Base-by-base conservation (phyloP, 768 basidiomycete species). In the Termitomyces sp. region DNA sequence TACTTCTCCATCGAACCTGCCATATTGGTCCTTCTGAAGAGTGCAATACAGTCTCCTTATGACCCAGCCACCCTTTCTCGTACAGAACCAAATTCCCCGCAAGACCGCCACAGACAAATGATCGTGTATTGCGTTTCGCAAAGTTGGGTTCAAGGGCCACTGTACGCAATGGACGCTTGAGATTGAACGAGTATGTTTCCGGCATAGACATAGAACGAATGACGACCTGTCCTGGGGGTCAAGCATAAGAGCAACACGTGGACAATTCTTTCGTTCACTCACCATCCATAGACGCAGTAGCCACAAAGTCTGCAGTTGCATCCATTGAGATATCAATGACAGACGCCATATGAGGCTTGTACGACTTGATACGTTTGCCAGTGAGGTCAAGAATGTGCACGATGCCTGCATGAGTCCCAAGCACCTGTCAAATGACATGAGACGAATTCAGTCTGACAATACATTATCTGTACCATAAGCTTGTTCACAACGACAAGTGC, bases 41-140 rank as follows among this genome's bases (percentile, higher is more conserved):
- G 64, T 93, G 87, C 19, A 97, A 67, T 6, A 87, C 69, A 0
- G 87, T 90, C 67, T 96, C 94, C 64, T 91, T 97, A 64, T 97
- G 90, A 0, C 96, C 94, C 1, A 98, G 71, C 95, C 97, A 98
- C 6, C 94, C 91, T 66, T 97, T 98, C 75, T 98, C 96, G 59
- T 90, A 83, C 62, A 97, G 63, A n/a, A 90, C 75, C 26, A 99
- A 73, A 21, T 78, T 84, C 4, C 97, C 96, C 0, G 91, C 88
- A 79, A 96, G 79, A 9, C 97, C 97, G 21, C 96, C 97, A 53
- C 88, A 92, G 11, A 97, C 88, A 62, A 97, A 87, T 0, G 88
- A 81, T 21, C 92, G 79, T 8, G 88, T 82, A 37, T 79, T 77
- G 48, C 81, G 82, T 70, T 88, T 90, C 3, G 88, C 83, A 58